Base-by-base conservation (phyloP, 116 monocot genomes). In the Posidonia oceanica region DNA sequence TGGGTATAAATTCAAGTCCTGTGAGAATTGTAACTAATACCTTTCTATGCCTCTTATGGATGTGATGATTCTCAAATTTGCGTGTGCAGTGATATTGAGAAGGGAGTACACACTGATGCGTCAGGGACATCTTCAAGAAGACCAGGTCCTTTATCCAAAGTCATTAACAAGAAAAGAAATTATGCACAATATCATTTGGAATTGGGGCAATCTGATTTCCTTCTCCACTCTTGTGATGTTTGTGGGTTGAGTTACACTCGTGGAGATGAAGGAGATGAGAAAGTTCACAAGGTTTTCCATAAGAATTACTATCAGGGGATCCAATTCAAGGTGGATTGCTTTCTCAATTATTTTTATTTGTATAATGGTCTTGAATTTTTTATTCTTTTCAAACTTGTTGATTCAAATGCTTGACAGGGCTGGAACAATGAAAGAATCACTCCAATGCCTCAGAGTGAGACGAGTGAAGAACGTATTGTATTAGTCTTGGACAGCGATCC, bases 241-340 rank as follows among this genome's bases (percentile, higher is more conserved):
- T 94, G 94, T 39, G 88, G 94, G 12, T 64, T 94, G 69, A 80
- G 74, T 84, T 90, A 94, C 74, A 64, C 94, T 3, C 76, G 75
- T 15, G 94, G 94, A 14, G 84, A 88, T 8, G 82, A 85, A 37
- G 80, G 39, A 14, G 94, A 94, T 60, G 91, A 94, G 75, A 83
- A 88, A 66, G 53, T 78, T 69, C 95, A 95, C 69, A 84, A 79
- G 48, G 23, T 48, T 15, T 91, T 80, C 67, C 95, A 95, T 70
- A 84, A 80, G 71, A 81, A 81, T 39, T 88, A 83, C 40, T 58
- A 69, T 22, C 78, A 79, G 36, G 88, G 95, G 17, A 75, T 88
- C 57, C 78, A 69, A 37, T 88, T 95, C 69, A 88, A 88, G 91
- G 95, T 95, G 55, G 41, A 66, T 54, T 5, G 54, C 7, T 39